phyloP scores from a whole-genome alignment of 306 rosid genomes.

The Coriaria nepalensis region DNA sequence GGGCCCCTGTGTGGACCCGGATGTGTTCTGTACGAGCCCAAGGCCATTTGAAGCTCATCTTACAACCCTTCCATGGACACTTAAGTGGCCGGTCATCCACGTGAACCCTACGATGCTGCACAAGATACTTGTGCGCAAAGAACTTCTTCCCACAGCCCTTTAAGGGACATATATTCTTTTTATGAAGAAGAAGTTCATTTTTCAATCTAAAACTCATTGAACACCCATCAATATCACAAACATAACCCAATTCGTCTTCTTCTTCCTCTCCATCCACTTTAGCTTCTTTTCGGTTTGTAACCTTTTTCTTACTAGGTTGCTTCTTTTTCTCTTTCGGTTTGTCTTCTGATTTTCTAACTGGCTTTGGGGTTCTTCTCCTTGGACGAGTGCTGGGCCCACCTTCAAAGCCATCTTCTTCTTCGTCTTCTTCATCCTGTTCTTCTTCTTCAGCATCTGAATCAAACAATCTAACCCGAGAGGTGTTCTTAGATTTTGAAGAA shows the following conservation, averaged over 20 bases:
- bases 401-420: constrained; percentile 6
- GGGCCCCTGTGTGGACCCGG: constrained; percentile 91
- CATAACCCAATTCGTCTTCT: constrained; percentile 19
- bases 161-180: constrained; percentile 78
- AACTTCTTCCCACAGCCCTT: constrained; percentile 99
- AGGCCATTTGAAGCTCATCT: constrained; percentile 99
- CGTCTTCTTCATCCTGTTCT: neutral
- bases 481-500: constrained; percentile 34
- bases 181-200: constrained; percentile 66
- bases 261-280: constrained; percentile 40
- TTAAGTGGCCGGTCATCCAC: constrained; percentile 83
- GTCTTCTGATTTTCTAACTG: constrained; percentile 24
- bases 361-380: constrained; percentile 57
- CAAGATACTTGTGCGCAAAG: constrained; percentile 95
- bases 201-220: constrained; percentile 66
- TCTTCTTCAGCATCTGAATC: constrained; percentile 41
- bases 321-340: constrained; percentile 36
- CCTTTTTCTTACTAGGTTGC: constrained; percentile 43
- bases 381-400: constrained; percentile 95
- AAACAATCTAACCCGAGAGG: constrained; percentile 13
- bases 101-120: constrained; percentile 94
- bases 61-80: constrained; percentile 99
- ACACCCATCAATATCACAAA: constrained; percentile 89
- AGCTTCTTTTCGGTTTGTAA: constrained; percentile 22
- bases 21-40: constrained; percentile 99